Evolutionary conservation across 2,329 filamentous ascomycete species (phyloP), one percentile per base, ranked within the genome.

Genomic region (Talaromyces funiculosus): DNA sequence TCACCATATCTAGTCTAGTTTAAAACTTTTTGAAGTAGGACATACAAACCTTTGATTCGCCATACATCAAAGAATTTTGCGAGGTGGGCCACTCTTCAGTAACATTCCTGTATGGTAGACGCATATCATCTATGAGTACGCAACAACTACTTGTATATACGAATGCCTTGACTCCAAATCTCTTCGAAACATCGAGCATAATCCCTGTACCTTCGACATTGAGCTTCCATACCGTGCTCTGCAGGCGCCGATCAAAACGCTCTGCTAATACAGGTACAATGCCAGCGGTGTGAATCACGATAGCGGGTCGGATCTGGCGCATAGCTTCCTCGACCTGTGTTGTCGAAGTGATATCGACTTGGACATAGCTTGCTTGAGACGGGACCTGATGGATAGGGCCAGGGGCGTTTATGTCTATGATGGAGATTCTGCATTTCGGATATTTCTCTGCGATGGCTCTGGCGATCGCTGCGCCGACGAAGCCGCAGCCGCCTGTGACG

Each of bases 101-200:
- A 61, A 77, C 73, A 57, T 77, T 76, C 6, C 65, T 65, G 62
- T 74, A 73, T 12, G 69, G 61, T 33, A 66, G 62, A 35, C 63
- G 67, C 67, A 75, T 69, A 58, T 85, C 79, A 68, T 86, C 83
- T 3, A 79, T 76, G 37, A 84, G 70, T 8, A 81, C 81, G 31
- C 82, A 83, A 61, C 81, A 81, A 66, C 75, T 81, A 67, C 81
- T 83, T 31, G 83, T 86, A 65, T 82, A 84, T 51, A 86, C 75
- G 47, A 86, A 78, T 0, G 74, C 78, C 56, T 73, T 75, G 42
- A 78, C 81, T 1, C 78, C 79, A 45, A 66, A 72, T 29, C 71
- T 67, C 63, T 74, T 73, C 1, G 80, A 75, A 3, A 78, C 78
- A 3, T 78, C 70, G 6, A 86, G 66, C 55, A 85, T 75, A 66